Percentiles rank a stretch among this genome's conserved stretches.
Evolutionary conservation across 2,329 filamentous ascomycete species (phyloP).

Genomic region (Fusarium sp.): DNA sequence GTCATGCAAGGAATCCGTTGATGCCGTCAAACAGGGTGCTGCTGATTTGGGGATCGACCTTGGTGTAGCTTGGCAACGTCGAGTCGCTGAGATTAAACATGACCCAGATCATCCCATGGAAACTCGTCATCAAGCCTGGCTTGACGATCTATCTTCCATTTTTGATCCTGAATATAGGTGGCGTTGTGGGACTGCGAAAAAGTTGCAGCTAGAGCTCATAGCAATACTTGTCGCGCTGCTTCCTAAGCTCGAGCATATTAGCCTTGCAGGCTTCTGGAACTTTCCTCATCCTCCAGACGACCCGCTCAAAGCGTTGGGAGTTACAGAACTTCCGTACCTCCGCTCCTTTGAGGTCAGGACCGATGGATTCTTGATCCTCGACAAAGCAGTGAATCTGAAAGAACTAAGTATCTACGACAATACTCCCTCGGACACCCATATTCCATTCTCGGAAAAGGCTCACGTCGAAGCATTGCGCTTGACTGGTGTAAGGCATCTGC

Average conservation of each 20-base stretch:
- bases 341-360: accelerated
- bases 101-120: too few species aligned
- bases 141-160: too few species aligned
- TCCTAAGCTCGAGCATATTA: background rate
- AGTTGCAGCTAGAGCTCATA: background rate
- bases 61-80: background rate
- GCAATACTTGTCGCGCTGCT: background rate
- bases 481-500: accelerated
- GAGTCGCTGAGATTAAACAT: background rate
- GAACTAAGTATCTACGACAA: background rate
- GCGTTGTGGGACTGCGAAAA: too few species aligned
- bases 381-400: background rate
- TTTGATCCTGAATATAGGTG: too few species aligned
- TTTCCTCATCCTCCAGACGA: accelerated
- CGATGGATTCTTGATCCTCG: accelerated
- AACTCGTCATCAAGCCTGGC: too few species aligned
- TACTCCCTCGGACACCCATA: background rate
- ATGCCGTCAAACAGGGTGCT: background rate
- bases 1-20: accelerated
- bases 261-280: background rate
- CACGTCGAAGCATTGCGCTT: background rate
- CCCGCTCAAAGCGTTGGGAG: background rate
- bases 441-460: too few species aligned
- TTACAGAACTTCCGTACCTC: background rate
- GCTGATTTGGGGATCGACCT: background rate